phyloP scores from a whole-genome alignment of 768 basidiomycete species.

The Mycena sanguinolenta region DNA sequence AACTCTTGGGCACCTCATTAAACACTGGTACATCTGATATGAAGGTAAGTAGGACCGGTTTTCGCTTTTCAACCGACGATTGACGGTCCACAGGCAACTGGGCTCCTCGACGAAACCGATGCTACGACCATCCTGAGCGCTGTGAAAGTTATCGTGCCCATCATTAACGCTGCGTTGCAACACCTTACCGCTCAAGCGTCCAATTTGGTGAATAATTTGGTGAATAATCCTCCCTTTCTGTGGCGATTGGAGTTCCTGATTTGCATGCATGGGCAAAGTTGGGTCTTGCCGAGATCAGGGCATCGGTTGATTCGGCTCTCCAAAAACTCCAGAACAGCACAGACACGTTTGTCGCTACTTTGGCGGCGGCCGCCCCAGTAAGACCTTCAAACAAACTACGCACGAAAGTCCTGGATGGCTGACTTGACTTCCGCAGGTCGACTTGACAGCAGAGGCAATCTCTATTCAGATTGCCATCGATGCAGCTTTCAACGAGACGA shows the following conservation, averaged over 20 bases:
- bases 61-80: neutral
- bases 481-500: conserved; percentile 44
- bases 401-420: neutral
- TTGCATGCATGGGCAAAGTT: conserved; percentile 22
- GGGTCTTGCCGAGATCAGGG: conserved; percentile 46
- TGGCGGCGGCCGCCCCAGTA: conserved; percentile 47
- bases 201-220: too few relatives aligned
- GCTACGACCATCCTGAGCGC: conserved; percentile 39
- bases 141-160: conserved; percentile 44
- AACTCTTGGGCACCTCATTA: conserved; percentile 38
- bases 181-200: conserved; percentile 43
- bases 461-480: conserved; percentile 36
- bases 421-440: conserved; percentile 34
- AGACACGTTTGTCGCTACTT: conserved; percentile 38
- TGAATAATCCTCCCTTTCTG: neutral
- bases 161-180: conserved; percentile 41
- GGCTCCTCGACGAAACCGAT: conserved; percentile 44
- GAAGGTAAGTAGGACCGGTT: conserved; percentile 41
- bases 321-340: conserved; percentile 40
- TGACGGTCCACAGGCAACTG: conserved; percentile 35
- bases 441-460: conserved; percentile 36
- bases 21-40: conserved; percentile 43
- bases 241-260: neutral
- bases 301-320: conserved; percentile 47
- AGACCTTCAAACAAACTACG: conserved; percentile 6